Base-by-base conservation (phyloP, 345 rosid species). In the Salix purpurea region DNA sequence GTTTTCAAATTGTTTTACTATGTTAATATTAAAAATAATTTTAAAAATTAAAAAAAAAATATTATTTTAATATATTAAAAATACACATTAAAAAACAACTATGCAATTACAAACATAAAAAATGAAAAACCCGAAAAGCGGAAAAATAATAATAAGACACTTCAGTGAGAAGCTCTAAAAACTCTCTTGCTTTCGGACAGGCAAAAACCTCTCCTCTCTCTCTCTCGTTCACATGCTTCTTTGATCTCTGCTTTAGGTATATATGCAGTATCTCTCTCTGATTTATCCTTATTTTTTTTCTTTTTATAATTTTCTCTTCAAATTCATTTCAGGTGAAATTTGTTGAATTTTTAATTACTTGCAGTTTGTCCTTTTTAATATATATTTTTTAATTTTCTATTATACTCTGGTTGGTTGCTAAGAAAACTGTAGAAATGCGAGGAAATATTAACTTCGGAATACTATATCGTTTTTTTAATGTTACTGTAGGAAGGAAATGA, bases 221-320 rank as follows among this genome's bases (percentile, higher is more conserved):
- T 39, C 42, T 39, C 42, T 2, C 42, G 26, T 32, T 67, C 46
- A 44, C 61, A 44, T 64, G 69, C 18, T 44, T 65, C 70, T 42
- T 44, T 21, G 76, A 74, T 62, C 44, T 74, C 76, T 4, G 21
- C 76, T 65, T 16, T 65, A 74, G 76, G 76, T 74, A 21, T 40
- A 21, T 30, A 23, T 74, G 19, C 36, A 18, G 58, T 52, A 11
- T 13, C 9, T 71, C 39, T 28, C 21, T 8, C 26, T 28, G 46
- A 8, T 32, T 50, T 10, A 14, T 40, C 60, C 4, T 34, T 19
- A 10, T 39, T 21, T 32, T 2, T 5, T 11, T 37, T 7, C 24
- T 23, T 68, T 12, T 37, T 9, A 12, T 11, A 19, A 10, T n/a
- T 68, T 68, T 42, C 24, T 28, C 32, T 40, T 68, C 7, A 39